Conservation (phyloP, 202 grass and related monocot species). For the Musa balbisiana region DNA sequence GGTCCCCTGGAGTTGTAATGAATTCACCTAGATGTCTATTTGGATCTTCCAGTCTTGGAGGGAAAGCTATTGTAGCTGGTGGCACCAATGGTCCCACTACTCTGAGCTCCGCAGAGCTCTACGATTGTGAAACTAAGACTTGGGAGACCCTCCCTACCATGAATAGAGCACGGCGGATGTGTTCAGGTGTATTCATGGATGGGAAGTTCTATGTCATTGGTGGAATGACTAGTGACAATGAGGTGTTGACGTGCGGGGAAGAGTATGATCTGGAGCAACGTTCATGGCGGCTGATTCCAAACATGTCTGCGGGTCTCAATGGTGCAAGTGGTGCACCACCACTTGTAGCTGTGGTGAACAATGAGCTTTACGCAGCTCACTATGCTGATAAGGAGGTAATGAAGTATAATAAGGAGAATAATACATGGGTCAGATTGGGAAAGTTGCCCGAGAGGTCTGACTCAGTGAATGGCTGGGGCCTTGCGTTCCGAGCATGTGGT, state of each 20-base stretch:
- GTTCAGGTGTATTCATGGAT: slow-evolving; percentile 92
- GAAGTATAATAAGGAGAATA: slow-evolving; percentile 75
- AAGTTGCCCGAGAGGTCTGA: slow-evolving; percentile 87
- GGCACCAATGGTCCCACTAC: slow-evolving; percentile 52
- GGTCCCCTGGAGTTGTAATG: slow-evolving; percentile 57
- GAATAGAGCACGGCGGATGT: slow-evolving; percentile 71
- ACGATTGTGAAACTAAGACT: slow-evolving; percentile 49
- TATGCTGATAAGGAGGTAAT: slow-evolving; percentile 80
- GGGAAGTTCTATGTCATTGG: slow-evolving; percentile 88
- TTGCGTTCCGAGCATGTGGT: slow-evolving; percentile 91
- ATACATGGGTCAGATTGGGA: slow-evolving; percentile 77
- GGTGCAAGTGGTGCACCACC: slow-evolving; percentile 76
- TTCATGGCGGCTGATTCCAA: slow-evolving; percentile 73
- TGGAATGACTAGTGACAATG: slow-evolving; percentile 60
- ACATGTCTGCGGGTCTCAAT: slow-evolving; percentile 83
- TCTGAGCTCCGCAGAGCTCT: slow-evolving; percentile 77
- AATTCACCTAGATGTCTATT: slow-evolving; percentile 68
- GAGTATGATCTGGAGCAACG: slow-evolving; percentile 72
- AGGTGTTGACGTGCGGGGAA: slow-evolving; percentile 85
- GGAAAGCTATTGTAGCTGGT: slow-evolving; percentile 62
- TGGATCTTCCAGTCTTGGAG: slow-evolving; percentile 69
- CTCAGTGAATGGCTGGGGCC: slow-evolving; percentile 93
- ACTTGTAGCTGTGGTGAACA: slow-evolving; percentile 81
- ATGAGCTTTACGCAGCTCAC: slow-evolving; percentile 80
- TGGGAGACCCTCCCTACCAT: slow-evolving; percentile 68